These are phyloP conservation scores for Halophytophthora polymorphica DNA, from an alignment of 352 stramenopile genomes.

Conservation along the genomic window DNA sequence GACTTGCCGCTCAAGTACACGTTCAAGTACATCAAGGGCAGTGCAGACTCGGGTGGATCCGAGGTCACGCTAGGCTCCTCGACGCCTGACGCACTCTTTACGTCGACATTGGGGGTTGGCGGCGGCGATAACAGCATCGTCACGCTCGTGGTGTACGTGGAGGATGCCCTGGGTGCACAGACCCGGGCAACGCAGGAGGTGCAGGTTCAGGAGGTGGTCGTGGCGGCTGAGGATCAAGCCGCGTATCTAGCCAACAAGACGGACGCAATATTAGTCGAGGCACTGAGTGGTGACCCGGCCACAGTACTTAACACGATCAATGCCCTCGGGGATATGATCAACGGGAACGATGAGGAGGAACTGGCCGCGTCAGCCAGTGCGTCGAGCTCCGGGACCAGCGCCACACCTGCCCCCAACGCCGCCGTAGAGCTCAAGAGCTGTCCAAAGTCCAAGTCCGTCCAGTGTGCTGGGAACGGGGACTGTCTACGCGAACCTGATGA, in stretches of 20 bases:
- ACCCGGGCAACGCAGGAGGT: slow-evolving; percentile 53
- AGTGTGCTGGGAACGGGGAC: slow-evolving; percentile 44
- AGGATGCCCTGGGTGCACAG: slow-evolving; percentile 47
- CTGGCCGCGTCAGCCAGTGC: slow-evolving; percentile 20
- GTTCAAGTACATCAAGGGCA: slow-evolving; percentile 73
- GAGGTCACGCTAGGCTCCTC: slow-evolving; percentile 56
- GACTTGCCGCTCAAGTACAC: slow-evolving; percentile 61
- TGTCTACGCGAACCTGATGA: slow-evolving; percentile 40
- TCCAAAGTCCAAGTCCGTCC: slow-evolving; percentile 31
- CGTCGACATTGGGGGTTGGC: slow-evolving; percentile 49
- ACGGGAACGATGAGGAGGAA: slow-evolving; percentile 38
- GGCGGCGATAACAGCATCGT: slow-evolving; percentile 58
- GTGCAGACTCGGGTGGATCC: slow-evolving; percentile 35
- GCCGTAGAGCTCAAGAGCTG: slow-evolving; percentile 46
- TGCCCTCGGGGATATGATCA: slow-evolving; percentile 61
- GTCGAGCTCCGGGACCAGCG: slow-evolving; percentile 6
- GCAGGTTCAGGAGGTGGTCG: slow-evolving; percentile 37
- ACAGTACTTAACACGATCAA: slow-evolving; percentile 64
- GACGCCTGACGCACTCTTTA: slow-evolving; percentile 49
- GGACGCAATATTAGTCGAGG: slow-evolving; percentile 39
- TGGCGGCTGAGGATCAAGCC: slow-evolving; percentile 39
- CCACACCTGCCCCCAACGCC: slow-evolving; percentile 15
- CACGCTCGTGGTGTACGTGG: slow-evolving; percentile 60
- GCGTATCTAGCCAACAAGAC: slow-evolving; percentile 61
- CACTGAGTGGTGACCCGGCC: slow-evolving; percentile 48